Evolutionary conservation across 345 rosid genomes (phyloP), one percentile per base, ranked within the genome.

Genomic region (Angophora floribunda): DNA sequence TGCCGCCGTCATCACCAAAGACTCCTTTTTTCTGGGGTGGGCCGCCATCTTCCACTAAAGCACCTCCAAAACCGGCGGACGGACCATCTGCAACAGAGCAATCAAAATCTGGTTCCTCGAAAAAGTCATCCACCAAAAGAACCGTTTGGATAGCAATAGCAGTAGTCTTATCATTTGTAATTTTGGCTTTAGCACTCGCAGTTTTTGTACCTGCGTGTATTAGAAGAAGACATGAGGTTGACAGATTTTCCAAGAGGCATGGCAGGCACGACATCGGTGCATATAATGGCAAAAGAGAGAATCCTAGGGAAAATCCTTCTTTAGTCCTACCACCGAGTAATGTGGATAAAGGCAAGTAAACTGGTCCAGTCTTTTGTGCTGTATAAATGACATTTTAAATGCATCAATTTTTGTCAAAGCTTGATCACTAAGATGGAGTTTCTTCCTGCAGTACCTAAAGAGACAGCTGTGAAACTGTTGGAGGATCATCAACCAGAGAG

Each of bases 131-230:
- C 51, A 90, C 93, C 87, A 98, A 94, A 89, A 94, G 87, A 90
- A 90, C 94, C 63, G 95, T 96, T 87, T 94, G 96, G 96, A 94
- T 98, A 93, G 91, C 95, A 88, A 94, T 98, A 88, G 99, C 96
- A 36, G 94, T 92, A 10, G 94, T 93, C 49, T 70, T 98, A 82
- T 86, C 91, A 85, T 92, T 94, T 90, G 87, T 95, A 88, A 91
- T 96, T 87, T 85, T 96, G 86, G 95, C 90, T 87, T 86, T 97
- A 85, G 98, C 86, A 52, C 55, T 94, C 51, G 87, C 91, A 90
- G 91, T 96, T 90, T 92, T 93, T 32, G 88, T 97, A 88, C 97
- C 99, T 51, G 93, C 87, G 82, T 91, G 94, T 82, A 55, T 89
- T 67, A 87, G 92, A 93, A 91, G 94, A 88, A 92, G 96, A 92